Evolutionary conservation across 2,329 filamentous ascomycete species (phyloP), one percentile per base, ranked within the genome.

Genomic region (Fusarium scirpi): DNA sequence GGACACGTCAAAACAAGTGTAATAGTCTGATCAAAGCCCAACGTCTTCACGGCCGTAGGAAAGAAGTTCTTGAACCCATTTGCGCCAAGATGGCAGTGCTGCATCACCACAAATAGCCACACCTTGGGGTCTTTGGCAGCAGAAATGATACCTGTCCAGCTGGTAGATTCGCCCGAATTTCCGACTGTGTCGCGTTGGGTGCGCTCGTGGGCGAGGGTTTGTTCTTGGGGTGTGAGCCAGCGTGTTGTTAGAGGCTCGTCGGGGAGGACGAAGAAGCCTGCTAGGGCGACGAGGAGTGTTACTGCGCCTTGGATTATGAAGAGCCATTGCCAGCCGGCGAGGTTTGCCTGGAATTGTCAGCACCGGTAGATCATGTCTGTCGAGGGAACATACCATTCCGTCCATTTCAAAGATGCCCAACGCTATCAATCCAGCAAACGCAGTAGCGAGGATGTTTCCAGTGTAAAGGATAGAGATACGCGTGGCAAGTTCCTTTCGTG

Each of bases 241-340:
- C 79, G 76, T 6, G 83, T 77, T 6, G 84, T 85, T 25, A 83
- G 82, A 1, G 76, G 85, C 78, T 41, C 83, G 25, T 77, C 75
- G 2, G 75, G 77, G 0, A 78, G 57, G 48, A 76, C 46, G 38
- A 76, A 78, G 56, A 71, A 76, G 5, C 72, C 62, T 1, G 55
- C 10, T 8, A 78, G 11, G 6, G 73, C 72, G 2, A 77, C 51
- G 2, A 73, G 10, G 8, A 78, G 67, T 0, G 76, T 76, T 7
- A 74, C 82, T 2, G 83, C 81, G 13, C 90, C 90, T 76, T 92
- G 89, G 20, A 91, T 86, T 41, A 92, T 90, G 78, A 92, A 92
- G 0, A 91, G 82, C 74, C 78, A 80, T 41, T 74, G 74, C 78
- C 76, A 79, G 5, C 77, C 76, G 0, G 65, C 66, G 3, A 79